Evolutionary conservation across 1,284 basidiomycete species (phyloP), one percentile per base, ranked within the genome.

Genomic region (Pseudomicrostroma phylloplanum): DNA sequence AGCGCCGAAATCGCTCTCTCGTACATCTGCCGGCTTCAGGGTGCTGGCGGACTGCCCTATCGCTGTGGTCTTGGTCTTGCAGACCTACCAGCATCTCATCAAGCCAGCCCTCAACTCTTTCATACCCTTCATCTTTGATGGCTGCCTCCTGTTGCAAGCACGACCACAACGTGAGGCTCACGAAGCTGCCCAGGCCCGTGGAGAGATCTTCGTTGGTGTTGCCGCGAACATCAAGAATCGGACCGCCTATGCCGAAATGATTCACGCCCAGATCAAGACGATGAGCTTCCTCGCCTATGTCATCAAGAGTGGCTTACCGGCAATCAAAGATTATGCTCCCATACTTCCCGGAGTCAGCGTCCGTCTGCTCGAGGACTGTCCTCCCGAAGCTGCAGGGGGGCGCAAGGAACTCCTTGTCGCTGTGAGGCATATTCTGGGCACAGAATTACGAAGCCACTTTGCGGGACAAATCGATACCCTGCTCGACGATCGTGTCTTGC

Each of bases 221-320:
- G 86, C 92, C 0, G 80, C 81, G 9, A 77, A 77, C 59, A 82
- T 82, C 84, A 26, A 85, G 72, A 96, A 96, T 77, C 79, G 86
- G 9, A 83, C 85, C 42, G 84, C 89, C 43, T 98, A 93, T 80
- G 85, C 86, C 25, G 94, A 97, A 77, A 88, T 97, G 71, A 87
- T 96, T 68, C 87, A 87, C 61, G 89, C 92, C 0, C 94, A 99
- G 80, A 90, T 96, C 76, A 98, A 79, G 67, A 77, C 71, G 55
- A 86, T 97, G 79, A 93, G 92, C 4, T 96, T 92, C 79, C 83
- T 96, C 54, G 91, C 92, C 0, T 97, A 92, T 81, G 87, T 96
- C 26, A 85, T 94, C 66, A 86, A 92, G 58, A 88, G 87, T 30
- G 81, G 81, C 79, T 78, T 81, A 39, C 88, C 90, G 39, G 86